Evolutionary conservation across 352 stramenopile genomes (phyloP), one percentile per base, ranked within the genome.

Genomic region (Pythium folliculosum): DNA sequence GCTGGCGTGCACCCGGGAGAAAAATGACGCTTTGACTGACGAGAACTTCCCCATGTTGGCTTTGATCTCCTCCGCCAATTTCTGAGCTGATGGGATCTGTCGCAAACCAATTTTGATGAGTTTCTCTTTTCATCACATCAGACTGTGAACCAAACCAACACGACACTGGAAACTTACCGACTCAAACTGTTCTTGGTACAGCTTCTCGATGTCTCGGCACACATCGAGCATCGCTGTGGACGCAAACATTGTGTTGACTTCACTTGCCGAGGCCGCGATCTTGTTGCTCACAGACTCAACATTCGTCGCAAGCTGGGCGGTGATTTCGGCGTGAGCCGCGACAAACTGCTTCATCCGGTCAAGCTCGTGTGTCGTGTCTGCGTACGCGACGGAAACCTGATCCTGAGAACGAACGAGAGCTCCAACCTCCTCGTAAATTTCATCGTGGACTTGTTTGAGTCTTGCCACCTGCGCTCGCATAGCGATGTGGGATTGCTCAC

Each of bases 201-300:
- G 64, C 52, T 86, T 81, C 58, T 96, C 88, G 25, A 96, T 87
- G 9, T 83, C 80, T 27, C 88, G 86, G 70, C 82, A 96, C n/a
- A 92, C 79, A 61, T 96, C 88, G 16, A 96, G 70, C 40, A 84
- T 81, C 43, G 78, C 84, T 3, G 84, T 86, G 0, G 88, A 96
- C 21, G 84, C 85, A 60, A 90, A 84, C 86, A 96, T 91, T n/a
- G 73, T 79, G 59, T 82, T 88, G 63, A 72, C 82, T 52, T 74
- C 72, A 56, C 79, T 75, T 50, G 88, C 78, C 2, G 72, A 75
- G 23, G 80, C 81, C 16, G 87, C 73, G 44, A 96, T 89, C 53
- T 84, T 88, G 27, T 72, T 78, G 32, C 83, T 77, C 14, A 94
- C 82, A 30, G 82, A 79, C 37, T 76, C 78, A 40, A 94, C 67